Evolutionary conservation across 495 filamentous ascomycete species (phyloP), one percentile per base, ranked within the genome.

Genomic region (Penicillium cataractarum): DNA sequence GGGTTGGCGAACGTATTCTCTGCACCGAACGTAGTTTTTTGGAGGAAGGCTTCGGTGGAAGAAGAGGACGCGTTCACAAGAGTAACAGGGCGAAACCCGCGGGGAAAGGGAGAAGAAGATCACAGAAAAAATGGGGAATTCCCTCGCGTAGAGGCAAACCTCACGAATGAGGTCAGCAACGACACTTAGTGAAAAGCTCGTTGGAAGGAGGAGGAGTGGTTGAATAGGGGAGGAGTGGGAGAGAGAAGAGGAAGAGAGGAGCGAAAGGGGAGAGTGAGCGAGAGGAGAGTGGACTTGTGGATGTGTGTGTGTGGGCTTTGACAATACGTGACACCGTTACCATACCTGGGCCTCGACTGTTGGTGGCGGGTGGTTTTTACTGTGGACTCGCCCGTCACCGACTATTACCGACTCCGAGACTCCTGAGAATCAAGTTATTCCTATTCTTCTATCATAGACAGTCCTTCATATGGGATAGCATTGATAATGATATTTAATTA

Each of bases 171-270:
- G 66, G 57, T 71, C 61, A 69, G 68, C 78, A 79, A 80, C 79
- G 78, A 81, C 74, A 80, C 79, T 80, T 82, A 82, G 75, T 80
- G 77, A 82, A 82, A 82, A 80, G 79, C 77, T 82, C 79, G 79
- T 79, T 80, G 74, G 65, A 63, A 72, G 35, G 57, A 60, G 49
- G 54, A 54, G 58, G 56, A 60, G 63, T 58, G 55, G 35, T 60
- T 40, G 48, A 54, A 60, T 31, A 72, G 37, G 57, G 37, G 58
- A 60, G 58, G 57, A 58, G 53, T 55, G 60, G 57, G 63, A 62
- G n/a, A 62, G 57, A 54, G 27, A 62, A 64, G 49, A 51, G 26
- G 49, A 51, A 60, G 55, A 58, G 62, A 62, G 60, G 58, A 59
- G 55, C 55, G 60, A 65, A 68, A 66, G 62, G 64, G 62, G 62